Base-by-base conservation (phyloP, 164 flowering plant species). In the Stephania yunnanensis region DNA sequence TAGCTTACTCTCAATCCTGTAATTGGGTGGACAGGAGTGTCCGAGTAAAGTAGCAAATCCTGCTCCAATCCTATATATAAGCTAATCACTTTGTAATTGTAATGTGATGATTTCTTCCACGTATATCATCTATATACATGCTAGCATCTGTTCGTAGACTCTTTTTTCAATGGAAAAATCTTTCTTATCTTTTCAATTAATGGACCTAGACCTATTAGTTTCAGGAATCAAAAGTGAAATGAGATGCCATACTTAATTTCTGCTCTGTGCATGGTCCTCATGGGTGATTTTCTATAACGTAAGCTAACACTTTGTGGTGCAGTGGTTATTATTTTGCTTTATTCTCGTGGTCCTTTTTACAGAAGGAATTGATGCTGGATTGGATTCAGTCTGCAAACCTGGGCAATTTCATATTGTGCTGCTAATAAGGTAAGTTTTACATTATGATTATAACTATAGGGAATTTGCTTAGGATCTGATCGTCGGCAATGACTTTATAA, bases 1-100 rank as follows among this genome's bases (percentile, higher is more conserved):
- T 36, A 58, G 74, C 50, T 53, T 58, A 58, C 64, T 58, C 20
- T 58, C 64, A 19, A 58, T n/a, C 64, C 64, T 58, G 64, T 58
- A 15, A 15, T n/a, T 58, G 64, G 64, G 22, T 58, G 64, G 64
- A n/a, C 64, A 58, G 64, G 64, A 58, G 15, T 58, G 20, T 10
- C 22, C 64, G 64, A 58, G 64, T 58, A 58, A 36, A 36, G 42
- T 36, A 36, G 42, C 42, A 36, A 58, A n/a, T 58, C 64, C 64
- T 58, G 64, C 20, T 58, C 19, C 17, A 58, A 58, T 6, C 7
- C 64, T 58, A 58, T 58, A 58, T 58, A 50, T 50, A 50, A 50
- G 55, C 55, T 50, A 58, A 58, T 58, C 64, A 58, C 64, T 58
- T 58, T 58, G 20, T 58, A 58, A 58, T 58, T 58, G 64, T 58